Evolutionary conservation across 352 stramenopile genomes (phyloP), one percentile per base, ranked within the genome.

Genomic region (Globisporangium cystogenes): DNA sequence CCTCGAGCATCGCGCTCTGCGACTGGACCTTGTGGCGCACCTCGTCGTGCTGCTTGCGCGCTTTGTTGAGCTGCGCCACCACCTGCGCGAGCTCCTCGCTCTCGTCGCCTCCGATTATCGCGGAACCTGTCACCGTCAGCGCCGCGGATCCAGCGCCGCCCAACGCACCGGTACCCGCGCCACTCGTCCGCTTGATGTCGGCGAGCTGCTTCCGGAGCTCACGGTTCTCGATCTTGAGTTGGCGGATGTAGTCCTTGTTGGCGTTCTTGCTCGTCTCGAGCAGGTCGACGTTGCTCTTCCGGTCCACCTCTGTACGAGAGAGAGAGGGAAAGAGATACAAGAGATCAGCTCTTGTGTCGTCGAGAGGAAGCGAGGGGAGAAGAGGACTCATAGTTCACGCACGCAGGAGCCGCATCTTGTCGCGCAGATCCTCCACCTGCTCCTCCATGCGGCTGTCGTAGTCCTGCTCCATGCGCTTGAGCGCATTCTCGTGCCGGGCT

Each of bases 151-250:
- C 62, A 54, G 58, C 14, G 12, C 33, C 33, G 10, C 33, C 52
- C 35, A 57, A 15, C n/a, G 51, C 51, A 8, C 35, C 62, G n/a
- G 62, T 37, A 27, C 50, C 51, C 16, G 51, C 48, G 55, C 26
- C 48, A 53, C 26, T 68, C 20, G 70, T 74, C 6, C 78, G 70
- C 56, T 93, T 90, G 18, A 96, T 50, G 50, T 95, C 76, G 24
- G 78, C 79, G 11, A 95, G 54, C 45, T 95, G 81, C 60, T 95
- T 91, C 36, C 88, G 71, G 33, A 96, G 51, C 15, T 96, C 85
- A 18, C 87, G 88, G 60, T 97, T 97, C 54, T 96, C 88, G 54
- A 80, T 74, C 46, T 95, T 88, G 43, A 97, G 67, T 49, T 90
- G 67, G 14, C 77, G 74, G 53, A 93, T 90, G 53, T 95, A 94